phyloP scores from a whole-genome alignment of 331 rosid genomes.

The Malus hybrid region DNA sequence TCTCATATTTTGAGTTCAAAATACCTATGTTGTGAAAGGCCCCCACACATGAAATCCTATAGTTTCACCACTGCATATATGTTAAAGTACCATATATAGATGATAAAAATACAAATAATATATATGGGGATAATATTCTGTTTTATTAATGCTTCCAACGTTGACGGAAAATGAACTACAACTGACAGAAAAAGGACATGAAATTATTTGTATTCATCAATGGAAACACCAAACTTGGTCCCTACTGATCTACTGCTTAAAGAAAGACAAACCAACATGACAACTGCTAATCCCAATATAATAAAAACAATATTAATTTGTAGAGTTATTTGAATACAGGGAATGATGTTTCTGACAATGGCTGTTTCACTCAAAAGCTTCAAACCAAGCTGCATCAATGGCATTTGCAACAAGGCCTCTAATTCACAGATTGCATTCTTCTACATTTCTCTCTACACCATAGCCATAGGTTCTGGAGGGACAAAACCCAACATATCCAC shows the following conservation, averaged over 20 bases:
- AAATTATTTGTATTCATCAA: neutral
- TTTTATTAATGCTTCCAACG: neutral
- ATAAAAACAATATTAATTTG: too few species aligned
- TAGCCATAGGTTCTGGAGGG: constrained; percentile 82
- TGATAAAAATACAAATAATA: neutral
- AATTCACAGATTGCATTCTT: constrained; percentile 58
- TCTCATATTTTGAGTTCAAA: too few species aligned
- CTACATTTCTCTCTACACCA: constrained; percentile 74
- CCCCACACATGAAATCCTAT: too few species aligned
- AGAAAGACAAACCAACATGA: neutral
- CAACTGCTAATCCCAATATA: neutral
- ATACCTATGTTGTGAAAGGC: too few species aligned
- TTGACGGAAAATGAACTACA: constrained; percentile 15
- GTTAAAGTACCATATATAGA: too few species aligned
- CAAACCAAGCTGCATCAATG: constrained; percentile 62
- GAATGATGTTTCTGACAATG: constrained; percentile 70
- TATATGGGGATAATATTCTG: neutral
- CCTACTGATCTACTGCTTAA: neutral
- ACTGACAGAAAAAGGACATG: constrained; percentile 12
- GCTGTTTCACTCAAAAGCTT: constrained; percentile 76
- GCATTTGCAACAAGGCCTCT: constrained; percentile 76
- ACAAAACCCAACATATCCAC: constrained; percentile 96
- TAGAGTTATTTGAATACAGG: constrained; percentile 33
- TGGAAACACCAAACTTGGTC: neutral
- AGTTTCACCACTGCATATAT: too few species aligned